Evolutionary conservation across 164 flowering plant species (phyloP).

Genomic region (Protea cynaroides): DNA sequence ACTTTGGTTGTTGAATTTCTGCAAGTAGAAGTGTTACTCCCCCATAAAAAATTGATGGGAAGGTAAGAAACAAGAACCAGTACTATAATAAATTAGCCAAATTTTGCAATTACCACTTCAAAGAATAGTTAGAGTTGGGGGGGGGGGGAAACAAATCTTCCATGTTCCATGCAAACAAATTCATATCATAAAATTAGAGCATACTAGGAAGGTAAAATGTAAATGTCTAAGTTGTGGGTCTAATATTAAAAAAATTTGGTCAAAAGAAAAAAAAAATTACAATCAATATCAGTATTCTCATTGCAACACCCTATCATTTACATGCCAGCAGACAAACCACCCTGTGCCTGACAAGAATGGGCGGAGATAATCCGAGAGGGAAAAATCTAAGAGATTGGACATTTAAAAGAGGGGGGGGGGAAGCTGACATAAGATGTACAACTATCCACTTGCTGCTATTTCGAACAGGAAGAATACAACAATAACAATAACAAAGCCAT

Average conservation of each 20-base stretch:
- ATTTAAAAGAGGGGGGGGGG: no score
- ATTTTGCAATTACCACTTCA: neutral
- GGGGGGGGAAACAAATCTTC: neutral
- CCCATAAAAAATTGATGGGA: neutral
- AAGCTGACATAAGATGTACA: no score
- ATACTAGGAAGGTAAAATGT: neutral
- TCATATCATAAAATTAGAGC: neutral
- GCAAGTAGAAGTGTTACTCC: neutral
- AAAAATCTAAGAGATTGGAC: no score
- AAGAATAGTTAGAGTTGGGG: neutral
- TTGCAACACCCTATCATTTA: neutral
- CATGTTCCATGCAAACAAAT: neutral
- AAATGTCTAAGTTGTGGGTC: neutral
- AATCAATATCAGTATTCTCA: neutral
- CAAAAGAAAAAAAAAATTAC: neutral
- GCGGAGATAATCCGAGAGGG: no score
- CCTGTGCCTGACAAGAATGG: no score
- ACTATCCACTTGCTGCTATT: no score
- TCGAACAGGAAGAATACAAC: no score
- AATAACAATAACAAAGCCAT: no score
- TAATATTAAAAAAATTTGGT: neutral
- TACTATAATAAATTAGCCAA: neutral
- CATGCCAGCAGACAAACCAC: no score
- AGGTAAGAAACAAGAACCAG: neutral
- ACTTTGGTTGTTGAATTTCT: conserved; percentile 6